Percentiles rank a stretch among this genome's conserved stretches.
Evolutionary conservation across 305 asterid species (phyloP).

Genomic region (Withania somnifera): DNA sequence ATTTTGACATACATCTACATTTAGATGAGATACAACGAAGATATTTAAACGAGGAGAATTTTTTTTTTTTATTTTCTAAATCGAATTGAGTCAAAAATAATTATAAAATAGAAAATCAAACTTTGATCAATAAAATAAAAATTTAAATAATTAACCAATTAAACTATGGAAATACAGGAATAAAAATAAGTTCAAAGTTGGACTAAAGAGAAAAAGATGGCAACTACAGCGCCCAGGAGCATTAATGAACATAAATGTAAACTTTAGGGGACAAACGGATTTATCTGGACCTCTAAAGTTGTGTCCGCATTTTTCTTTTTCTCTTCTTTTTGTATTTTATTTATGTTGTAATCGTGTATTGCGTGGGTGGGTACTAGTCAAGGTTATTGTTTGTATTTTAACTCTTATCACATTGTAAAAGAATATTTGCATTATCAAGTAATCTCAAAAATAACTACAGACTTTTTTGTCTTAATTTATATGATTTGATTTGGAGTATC

Average conservation of each 20-base stretch:
- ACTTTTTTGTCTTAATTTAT: background rate
- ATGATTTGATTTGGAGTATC: background rate
- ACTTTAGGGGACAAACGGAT: background rate
- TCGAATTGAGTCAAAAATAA: too few species aligned
- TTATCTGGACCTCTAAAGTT: conserved; percentile 26
- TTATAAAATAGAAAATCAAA: too few species aligned
- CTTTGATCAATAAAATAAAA: too few species aligned
- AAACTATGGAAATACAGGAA: too few species aligned
- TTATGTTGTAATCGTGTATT: background rate
- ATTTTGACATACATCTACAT: too few species aligned
- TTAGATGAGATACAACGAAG: too few species aligned
- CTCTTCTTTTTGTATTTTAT: background rate
- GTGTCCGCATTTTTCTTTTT: background rate
- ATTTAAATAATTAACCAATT: too few species aligned
- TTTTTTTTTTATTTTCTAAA: too few species aligned
- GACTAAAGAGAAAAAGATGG: background rate
- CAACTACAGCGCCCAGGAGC: conserved; percentile 1
- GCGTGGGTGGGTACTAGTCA: background rate
- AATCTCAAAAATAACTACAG: background rate
- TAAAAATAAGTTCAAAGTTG: too few species aligned
- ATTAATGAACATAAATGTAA: conserved; percentile 1
- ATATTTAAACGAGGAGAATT: too few species aligned
- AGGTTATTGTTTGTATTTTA: background rate
- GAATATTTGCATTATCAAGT: background rate
- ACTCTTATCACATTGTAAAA: background rate